These are phyloP conservation scores for Aspergillus panamensis DNA, from an alignment of 495 filamentous ascomycete species.

Conservation along the genomic window DNA sequence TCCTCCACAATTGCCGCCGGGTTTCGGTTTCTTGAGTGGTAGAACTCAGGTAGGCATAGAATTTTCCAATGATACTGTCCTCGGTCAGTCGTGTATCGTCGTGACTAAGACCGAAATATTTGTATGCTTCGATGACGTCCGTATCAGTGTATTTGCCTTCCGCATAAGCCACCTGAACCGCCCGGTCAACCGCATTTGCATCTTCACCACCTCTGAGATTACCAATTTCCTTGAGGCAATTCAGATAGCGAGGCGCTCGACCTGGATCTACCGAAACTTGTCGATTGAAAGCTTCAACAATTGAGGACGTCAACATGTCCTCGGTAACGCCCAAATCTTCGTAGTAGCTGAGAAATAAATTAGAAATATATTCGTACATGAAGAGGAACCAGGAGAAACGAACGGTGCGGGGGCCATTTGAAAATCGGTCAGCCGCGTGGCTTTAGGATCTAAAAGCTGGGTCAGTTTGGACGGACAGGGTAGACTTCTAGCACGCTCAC, in stretches of 20 bases:
- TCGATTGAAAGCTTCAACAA: constrained; percentile 40
- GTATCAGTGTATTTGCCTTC: constrained; percentile 47
- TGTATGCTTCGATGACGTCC: constrained; percentile 54
- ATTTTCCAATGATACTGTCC: constrained; percentile 55
- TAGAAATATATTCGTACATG: constrained; percentile 1
- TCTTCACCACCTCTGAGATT: constrained; percentile 35
- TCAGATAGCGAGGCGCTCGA: constrained; percentile 31
- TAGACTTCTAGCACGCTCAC: constrained; percentile 27
- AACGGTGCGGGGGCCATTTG: constrained; percentile 38
- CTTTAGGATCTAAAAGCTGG: constrained; percentile 29
- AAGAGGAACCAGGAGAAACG: constrained; percentile 14
- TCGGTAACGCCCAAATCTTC: constrained; percentile 45
- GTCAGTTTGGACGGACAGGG: constrained; percentile 8
- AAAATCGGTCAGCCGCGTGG: constrained; percentile 31
- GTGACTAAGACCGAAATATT: constrained; percentile 47
- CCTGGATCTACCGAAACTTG: constrained; percentile 37
- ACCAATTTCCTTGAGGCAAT: constrained; percentile 37
- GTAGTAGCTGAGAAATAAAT: constrained; percentile 32
- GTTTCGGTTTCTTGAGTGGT: constrained; percentile 48
- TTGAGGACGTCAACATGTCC: constrained; percentile 36
- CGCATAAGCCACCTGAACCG: constrained; percentile 37
- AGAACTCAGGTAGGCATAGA: constrained; percentile 49
- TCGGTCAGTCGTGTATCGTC: constrained; percentile 43
- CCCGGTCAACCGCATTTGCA: constrained; percentile 31
- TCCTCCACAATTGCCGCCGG: constrained; percentile 52